Conservation (phyloP, 2,329 filamentous ascomycete genomes). For the Stagonosporopsis chrysanthemi region DNA sequence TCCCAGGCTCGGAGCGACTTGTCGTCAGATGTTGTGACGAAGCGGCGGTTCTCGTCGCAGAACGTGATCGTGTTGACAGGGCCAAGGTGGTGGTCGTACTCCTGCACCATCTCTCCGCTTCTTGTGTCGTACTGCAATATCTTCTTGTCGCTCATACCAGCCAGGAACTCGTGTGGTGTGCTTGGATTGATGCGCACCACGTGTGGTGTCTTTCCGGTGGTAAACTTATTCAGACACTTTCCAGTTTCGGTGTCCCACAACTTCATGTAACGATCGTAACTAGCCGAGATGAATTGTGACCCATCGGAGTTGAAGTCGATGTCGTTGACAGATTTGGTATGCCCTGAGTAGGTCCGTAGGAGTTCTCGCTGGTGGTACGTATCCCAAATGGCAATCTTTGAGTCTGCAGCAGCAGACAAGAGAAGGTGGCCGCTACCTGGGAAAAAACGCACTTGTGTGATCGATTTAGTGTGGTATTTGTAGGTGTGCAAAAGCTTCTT, state of each 20-base stretch:
- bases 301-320: constrained; percentile 85
- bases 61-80: constrained; percentile 98
- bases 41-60: constrained; percentile 90
- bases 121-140: constrained; percentile 96
- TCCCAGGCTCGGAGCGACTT: constrained; percentile 97
- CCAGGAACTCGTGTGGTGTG: constrained; percentile 86
- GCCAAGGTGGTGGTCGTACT: constrained; percentile 98
- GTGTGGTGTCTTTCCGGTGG: constrained; percentile 93
- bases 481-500: constrained; percentile 93
- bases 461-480: constrained; percentile 82
- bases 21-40: constrained; percentile 98
- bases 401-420: constrained; percentile 87
- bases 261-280: constrained; percentile 95
- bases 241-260: constrained; percentile 98
- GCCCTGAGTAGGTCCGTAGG: constrained; percentile 88
- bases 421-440: constrained; percentile 86
- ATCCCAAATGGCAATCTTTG: constrained; percentile 92
- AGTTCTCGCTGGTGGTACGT: constrained; percentile 89
- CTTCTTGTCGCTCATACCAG: constrained; percentile 98
- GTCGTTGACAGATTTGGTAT: constrained; percentile 89
- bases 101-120: constrained; percentile 83
- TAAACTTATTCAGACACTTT: constrained; percentile 85
- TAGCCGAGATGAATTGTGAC: constrained; percentile 85
- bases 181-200: constrained; percentile 92
- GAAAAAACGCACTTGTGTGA: constrained; percentile 90